phyloP scores from a whole-genome alignment of 805 yeast species.

The Ogataea nakhonphanomensis region DNA sequence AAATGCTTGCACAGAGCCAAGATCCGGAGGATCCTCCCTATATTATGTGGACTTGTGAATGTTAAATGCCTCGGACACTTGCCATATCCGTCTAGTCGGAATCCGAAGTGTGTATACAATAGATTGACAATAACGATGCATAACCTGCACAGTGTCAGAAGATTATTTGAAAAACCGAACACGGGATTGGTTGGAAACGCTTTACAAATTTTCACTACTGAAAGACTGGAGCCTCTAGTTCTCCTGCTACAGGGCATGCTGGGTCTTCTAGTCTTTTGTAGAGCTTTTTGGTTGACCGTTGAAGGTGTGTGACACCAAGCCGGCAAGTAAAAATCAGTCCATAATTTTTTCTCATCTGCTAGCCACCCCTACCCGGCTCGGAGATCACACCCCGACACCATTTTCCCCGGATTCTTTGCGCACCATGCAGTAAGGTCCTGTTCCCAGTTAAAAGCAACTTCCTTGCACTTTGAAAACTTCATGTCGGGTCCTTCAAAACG shows the following conservation, averaged over 20 bases:
- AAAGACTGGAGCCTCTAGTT: background rate
- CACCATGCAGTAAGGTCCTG: conserved; percentile 2
- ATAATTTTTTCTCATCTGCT: background rate
- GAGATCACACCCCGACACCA: conserved; percentile 11
- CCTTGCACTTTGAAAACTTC: conserved; percentile 1
- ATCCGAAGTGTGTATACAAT: conserved; percentile 5
- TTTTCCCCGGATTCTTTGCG: conserved; percentile 10
- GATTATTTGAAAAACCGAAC: conserved; percentile 12
- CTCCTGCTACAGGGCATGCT: too few species aligned
- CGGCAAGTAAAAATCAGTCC: background rate
- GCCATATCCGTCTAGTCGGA: conserved; percentile 1
- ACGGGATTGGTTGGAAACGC: conserved; percentile 17
- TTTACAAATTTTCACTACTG: background rate
- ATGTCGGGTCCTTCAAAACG: conserved; percentile 19
- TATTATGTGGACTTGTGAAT: background rate
- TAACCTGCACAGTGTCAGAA: background rate
- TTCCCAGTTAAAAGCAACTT: conserved; percentile 4
- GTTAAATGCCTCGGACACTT: conserved; percentile 8
- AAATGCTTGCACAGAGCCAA: background rate
- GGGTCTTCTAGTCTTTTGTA: too few species aligned
- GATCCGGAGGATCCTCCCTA: background rate
- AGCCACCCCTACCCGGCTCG: conserved; percentile 10
- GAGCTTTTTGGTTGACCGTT: background rate
- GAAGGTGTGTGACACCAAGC: background rate
- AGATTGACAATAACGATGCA: background rate